Conservation (phyloP, 2,329 filamentous ascomycete species). For the Penicillium sp. region DNA sequence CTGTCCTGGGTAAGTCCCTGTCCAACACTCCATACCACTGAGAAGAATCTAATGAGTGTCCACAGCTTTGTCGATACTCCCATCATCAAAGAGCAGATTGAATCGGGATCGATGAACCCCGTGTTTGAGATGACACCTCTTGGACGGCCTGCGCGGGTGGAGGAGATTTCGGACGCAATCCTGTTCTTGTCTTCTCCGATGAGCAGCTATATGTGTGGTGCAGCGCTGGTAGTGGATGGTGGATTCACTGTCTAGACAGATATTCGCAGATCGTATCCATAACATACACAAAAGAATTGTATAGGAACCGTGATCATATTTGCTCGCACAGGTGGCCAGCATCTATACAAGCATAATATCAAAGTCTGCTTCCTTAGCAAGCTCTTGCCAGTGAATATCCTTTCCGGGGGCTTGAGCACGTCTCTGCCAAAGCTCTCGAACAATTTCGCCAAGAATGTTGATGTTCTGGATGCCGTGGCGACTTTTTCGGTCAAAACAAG, state of each 20-base stretch:
- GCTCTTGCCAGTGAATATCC: conserved; percentile 36
- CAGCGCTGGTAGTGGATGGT: conserved; percentile 30
- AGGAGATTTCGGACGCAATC: conserved; percentile 58
- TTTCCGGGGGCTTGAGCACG: conserved; percentile 15
- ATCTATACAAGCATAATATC: conserved; percentile 35
- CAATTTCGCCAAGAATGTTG: conserved; percentile 34
- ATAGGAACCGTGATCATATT: neutral
- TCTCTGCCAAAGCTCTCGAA: conserved; percentile 34
- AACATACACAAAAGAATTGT: neutral
- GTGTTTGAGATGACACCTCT: conserved; percentile 52
- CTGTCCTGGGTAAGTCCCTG: conserved; percentile 49
- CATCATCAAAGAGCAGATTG: conserved; percentile 20
- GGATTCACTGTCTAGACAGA: conserved; percentile 25
- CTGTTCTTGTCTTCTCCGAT: conserved; percentile 47
- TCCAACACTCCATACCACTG: neutral
- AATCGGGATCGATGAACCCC: conserved; percentile 18
- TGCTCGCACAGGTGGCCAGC: neutral
- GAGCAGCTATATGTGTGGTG: conserved; percentile 48
- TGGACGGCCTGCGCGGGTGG: conserved; percentile 49
- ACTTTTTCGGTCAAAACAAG: conserved; percentile 35
- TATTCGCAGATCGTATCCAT: neutral
- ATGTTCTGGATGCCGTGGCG: conserved; percentile 40
- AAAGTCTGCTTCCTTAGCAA: conserved; percentile 36
- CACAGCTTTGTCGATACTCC: conserved; percentile 28
- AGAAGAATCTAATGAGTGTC: neutral